Base-by-base conservation (phyloP, 2,329 filamentous ascomycete genomes). In the Phialemonium atrogriseum region DNA sequence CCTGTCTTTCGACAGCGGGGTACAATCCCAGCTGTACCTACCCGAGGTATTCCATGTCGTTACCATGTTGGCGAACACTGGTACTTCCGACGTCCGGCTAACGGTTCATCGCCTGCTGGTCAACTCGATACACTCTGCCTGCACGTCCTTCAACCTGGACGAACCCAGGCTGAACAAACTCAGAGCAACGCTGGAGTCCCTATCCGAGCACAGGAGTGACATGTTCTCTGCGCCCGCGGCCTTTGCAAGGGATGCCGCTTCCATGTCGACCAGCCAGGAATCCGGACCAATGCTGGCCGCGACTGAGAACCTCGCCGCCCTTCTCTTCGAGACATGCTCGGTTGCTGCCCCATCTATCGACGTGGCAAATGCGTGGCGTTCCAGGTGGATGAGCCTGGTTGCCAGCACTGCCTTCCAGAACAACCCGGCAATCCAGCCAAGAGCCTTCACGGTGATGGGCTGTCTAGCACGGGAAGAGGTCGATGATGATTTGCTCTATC, bases 331-430 rank as follows among this genome's bases (percentile, higher is more conserved):
- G 36, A 65, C 79, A 10, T 81, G 73, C 39, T 62, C 67, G 2
- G 59, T 78, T 11, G 77, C 77, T 4, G 77, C 78, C 10, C 73
- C 77, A 9, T 76, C 76, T 1, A 56, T 74, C 7, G 76, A 82
- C 42, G 62, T 78, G 45, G 70, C 76, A 14, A 83, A 83, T 45
- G 68, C 73, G 11, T 83, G 78, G 78, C 70, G 78, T 16, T 77
- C 78, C 13, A 68, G 78, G 13, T 83, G 78, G 78, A 82, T 83
- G 78, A 80, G 77, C 44, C 59, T 83, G 14, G 77, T 83, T 23
- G 77, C 78, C 11, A 83, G 78, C 47, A 83, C 77, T 8, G 78
- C 78, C 0, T 83, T 83, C 49, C 78, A 83, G 48, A 81, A 77
- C 47, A 83, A 83, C 46, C 78, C 77, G 7, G 77, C 78, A 3